Conservation (phyloP, 768 basidiomycete genomes). For the Kwoniella sp. region DNA sequence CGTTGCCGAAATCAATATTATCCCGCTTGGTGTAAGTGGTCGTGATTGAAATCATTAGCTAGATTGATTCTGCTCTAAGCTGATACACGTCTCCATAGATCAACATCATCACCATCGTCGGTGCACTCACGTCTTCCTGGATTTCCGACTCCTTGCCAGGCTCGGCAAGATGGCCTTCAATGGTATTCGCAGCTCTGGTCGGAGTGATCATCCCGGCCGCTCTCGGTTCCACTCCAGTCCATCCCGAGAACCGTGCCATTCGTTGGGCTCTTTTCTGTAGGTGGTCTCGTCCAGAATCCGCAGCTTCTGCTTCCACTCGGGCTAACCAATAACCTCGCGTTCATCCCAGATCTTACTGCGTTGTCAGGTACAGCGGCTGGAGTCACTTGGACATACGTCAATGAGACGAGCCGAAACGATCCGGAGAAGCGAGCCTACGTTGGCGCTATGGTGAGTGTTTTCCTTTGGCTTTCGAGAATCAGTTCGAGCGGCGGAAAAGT, state of each 20-base stretch:
- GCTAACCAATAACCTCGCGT: neutral
- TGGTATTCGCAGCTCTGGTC: constrained; percentile 29
- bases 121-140: constrained; percentile 31
- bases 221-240: constrained; percentile 33
- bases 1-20: constrained; percentile 33
- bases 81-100: constrained; percentile 23
- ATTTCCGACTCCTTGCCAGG: constrained; percentile 37
- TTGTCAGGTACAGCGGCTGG: constrained; percentile 28
- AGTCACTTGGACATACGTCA: constrained; percentile 36
- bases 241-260: constrained; percentile 24
- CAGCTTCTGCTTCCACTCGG: neutral
- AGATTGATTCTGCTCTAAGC: neutral
- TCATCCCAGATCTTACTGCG: constrained; percentile 26
- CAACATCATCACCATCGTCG: constrained; percentile 41
- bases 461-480: neutral
- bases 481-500: neutral
- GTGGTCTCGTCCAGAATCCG: neutral
- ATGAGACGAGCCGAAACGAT: constrained; percentile 38
- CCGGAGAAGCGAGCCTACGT: constrained; percentile 45
- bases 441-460: constrained; percentile 32
- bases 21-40: constrained; percentile 31
- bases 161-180: constrained; percentile 38
- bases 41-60: too few relatives aligned
- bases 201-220: constrained; percentile 28
- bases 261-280: constrained; percentile 40